Evolutionary conservation across 495 filamentous ascomycete species (phyloP), one percentile per base, ranked within the genome.

Genomic region (Penicillium robsamsonii): DNA sequence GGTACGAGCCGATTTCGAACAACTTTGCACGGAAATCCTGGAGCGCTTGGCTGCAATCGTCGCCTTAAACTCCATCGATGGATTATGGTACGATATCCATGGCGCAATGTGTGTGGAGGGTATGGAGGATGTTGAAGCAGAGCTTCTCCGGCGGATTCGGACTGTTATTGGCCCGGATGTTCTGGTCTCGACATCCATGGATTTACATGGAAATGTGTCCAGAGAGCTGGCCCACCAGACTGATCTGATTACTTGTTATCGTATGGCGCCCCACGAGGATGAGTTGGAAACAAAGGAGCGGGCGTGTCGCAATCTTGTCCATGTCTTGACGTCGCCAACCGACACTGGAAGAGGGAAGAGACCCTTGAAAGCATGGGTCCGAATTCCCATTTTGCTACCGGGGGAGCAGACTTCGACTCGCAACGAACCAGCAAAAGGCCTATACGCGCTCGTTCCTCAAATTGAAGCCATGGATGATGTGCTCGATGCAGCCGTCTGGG

Each of bases 351-450:
- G 5, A 7, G 25, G 33, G 1, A 22, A 1, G 4, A 63, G 76
- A 9, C 81, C 80, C 4, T 55, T 78, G n/a, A 84, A 84, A 60
- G 81, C 79, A 24, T 82, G 81, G 80, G 66, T 80, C 5, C 75
- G 78, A 18, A 67, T 84, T 29, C 81, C 81, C 0, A 76, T 84
- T 20, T 60, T 84, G 9, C 68, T 83, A 1, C 79, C 81, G 0
- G 81, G 81, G 1, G 81, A 84, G 60, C 80, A 83, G 59, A 84
- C 81, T 0, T 83, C 81, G 0, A 84, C 81, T 10, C 74, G 81
- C 6, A 65, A 76, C 22, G 77, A 84, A 58, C 81, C 81, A 13
- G 80, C 79, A 3, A 76, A 78, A 53, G 70, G 76, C 44, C 77
- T 84, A 0, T 84, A 84, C 51, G 73, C 64, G 11, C 72, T 76